Evolutionary conservation across 495 filamentous ascomycete species (phyloP).

Genomic region (Aspergillus bertholletiae): DNA sequence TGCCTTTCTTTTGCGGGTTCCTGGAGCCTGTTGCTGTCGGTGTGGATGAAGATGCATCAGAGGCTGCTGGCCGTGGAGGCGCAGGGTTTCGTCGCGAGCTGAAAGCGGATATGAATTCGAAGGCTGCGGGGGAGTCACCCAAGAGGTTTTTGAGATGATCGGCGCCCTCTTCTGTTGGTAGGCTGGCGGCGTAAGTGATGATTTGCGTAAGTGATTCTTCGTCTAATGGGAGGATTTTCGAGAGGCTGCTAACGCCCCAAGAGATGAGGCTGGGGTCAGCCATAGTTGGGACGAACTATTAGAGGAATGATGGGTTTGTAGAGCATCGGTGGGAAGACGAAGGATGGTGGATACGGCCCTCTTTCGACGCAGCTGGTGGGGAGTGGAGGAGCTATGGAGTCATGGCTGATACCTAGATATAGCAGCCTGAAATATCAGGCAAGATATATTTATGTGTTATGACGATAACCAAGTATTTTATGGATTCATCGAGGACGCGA

Average conservation of each 20-base stretch:
- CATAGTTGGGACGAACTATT: conserved; percentile 3
- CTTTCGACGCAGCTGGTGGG: background rate
- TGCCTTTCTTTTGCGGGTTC: conserved; percentile 37
- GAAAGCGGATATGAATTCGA: conserved; percentile 92
- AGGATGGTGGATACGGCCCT: background rate
- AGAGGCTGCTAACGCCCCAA: conserved; percentile 67
- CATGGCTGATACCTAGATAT: background rate
- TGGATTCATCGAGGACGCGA: background rate
- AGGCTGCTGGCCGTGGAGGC: conserved; percentile 17
- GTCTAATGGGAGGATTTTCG: conserved; percentile 76
- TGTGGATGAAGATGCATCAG: conserved; percentile 16
- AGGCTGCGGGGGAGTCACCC: conserved; percentile 75
- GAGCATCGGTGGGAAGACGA: background rate
- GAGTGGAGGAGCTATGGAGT: background rate
- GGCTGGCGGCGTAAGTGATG: conserved; percentile 69
- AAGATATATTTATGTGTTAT: background rate
- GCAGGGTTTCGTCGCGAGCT: conserved; percentile 64
- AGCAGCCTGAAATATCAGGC: background rate
- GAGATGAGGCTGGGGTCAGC: conserved; percentile 21
- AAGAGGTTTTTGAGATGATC: conserved; percentile 85
- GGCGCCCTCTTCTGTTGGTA: conserved; percentile 69
- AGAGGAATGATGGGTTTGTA: background rate
- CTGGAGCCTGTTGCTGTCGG: conserved; percentile 15
- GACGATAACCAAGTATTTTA: background rate
- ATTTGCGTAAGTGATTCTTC: conserved; percentile 78